Base-by-base conservation (phyloP, 1,284 basidiomycete genomes). In the Naganishia cerealis region DNA sequence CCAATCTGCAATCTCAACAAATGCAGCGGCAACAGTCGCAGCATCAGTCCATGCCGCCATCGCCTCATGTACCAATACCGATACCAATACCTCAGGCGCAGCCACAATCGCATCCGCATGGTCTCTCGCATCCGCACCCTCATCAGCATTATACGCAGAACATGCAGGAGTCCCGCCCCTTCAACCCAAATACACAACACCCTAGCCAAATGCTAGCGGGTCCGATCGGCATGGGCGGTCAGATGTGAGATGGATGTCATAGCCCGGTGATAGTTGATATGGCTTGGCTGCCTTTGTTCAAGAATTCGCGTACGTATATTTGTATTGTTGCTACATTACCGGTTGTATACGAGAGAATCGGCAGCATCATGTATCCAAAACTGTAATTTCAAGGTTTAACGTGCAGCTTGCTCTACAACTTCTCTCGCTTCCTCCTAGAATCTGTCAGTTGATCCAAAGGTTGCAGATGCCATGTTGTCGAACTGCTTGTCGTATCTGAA, bases 21-120 rank as follows among this genome's bases (percentile, higher is more conserved):
- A 57, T 65, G 55, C 68, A 66, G 40, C 50, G 57, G 16, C 57
- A 40, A 39, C 68, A 55, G n/a, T 61, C 57, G 42, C 61, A 54
- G 26, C 50, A 52, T 62, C 59, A 53, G 33, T 48, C 62, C 7
- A 48, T 59, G 26, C 43, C 59, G 48, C 66, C 52, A 29, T 36
- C 52, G 8, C 50, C 66, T 40, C 59, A 62, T 53, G n/a, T 50
- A 21, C 38, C 48, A 24, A 33, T 33, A 33, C 29, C 29, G 29
- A 33, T 33, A 33, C 29, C 29, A 6, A 33, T 33, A 33, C 29
- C 29, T 33, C 29, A 33, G 29, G 29, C 29, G 29, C 29, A 33
- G 29, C 29, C 29, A 33, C 29, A 2, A 16, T 13, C 59, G 29
- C 58, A 61, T 33, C 26, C 46, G 26, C 26, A 61, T 21, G n/a